These are phyloP conservation scores for Botryotinia calthae DNA, from an alignment of 2,329 filamentous ascomycete species.

Conservation along the genomic window DNA sequence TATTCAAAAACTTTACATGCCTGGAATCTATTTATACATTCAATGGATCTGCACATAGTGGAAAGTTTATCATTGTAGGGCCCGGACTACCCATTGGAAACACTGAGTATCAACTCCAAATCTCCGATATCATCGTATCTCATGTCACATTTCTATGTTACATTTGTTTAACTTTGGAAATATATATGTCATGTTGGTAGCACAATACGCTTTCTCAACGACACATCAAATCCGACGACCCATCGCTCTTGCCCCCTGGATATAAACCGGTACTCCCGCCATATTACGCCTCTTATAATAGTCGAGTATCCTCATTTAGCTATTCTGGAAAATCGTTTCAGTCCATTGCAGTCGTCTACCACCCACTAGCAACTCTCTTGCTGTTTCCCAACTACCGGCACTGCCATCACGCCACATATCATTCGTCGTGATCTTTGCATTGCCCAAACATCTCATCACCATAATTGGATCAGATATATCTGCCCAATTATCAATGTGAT, in stretches of 20 bases:
- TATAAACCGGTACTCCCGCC: not conserved
- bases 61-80: not conserved
- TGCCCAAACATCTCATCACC: not conserved
- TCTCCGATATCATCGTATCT: not conserved
- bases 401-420: not conserved
- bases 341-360: not conserved
- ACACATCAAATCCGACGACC: not conserved
- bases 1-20: not conserved
- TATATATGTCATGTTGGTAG: not conserved
- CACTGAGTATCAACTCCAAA: not conserved
- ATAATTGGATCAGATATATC: not conserved
- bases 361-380: not conserved
- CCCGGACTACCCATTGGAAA: not conserved
- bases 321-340: not conserved
- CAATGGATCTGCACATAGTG: not conserved
- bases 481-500: not conserved
- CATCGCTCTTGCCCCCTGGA: not conserved
- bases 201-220: not conserved
- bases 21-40: not conserved
- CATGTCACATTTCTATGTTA: conserved; percentile 5
- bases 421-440: not conserved
- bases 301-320: not conserved
- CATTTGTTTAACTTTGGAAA: not conserved
- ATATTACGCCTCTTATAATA: not conserved
- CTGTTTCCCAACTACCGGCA: not conserved